These are phyloP conservation scores for Chimonanthus praecox DNA, from an alignment of 164 flowering plant species.

Conservation along the genomic window DNA sequence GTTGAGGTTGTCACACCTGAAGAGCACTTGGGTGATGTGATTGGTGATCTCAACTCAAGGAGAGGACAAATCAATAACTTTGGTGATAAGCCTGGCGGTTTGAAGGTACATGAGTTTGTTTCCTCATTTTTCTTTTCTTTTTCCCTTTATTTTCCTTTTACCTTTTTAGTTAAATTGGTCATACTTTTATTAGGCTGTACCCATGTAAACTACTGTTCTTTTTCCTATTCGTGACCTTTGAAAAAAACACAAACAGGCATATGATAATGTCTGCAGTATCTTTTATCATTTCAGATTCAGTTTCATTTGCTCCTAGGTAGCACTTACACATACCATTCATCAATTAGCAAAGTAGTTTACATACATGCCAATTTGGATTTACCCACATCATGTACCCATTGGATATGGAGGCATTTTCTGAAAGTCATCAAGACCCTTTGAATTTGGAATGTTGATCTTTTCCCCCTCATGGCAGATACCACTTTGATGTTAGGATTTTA, in stretches of 20 bases:
- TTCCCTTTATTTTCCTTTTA: background rate
- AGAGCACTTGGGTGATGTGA: constrained; percentile 98
- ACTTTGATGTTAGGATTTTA: too few relatives aligned
- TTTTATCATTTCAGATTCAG: background rate
- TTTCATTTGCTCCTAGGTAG: background rate
- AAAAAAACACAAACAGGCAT: background rate
- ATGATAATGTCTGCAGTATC: background rate
- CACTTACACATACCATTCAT: background rate
- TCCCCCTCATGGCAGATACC: background rate
- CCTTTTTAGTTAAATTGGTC: too few relatives aligned
- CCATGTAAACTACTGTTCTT: too few relatives aligned
- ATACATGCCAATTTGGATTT: background rate
- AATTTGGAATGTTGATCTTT: background rate
- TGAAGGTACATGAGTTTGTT: constrained; percentile 53
- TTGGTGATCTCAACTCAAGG: constrained; percentile 95
- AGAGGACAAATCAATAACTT: constrained; percentile 94
- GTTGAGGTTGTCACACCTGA: constrained; percentile 97
- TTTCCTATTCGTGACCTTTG: background rate
- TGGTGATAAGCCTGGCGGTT: constrained; percentile 93
- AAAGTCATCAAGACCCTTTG: background rate
- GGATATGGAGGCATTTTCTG: background rate
- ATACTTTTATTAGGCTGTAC: too few relatives aligned
- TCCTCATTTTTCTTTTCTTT: background rate
- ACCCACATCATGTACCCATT: background rate
- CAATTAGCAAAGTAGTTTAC: background rate